Percentiles rank a stretch among this genome's conserved stretches.
Conservation (phyloP, 1,139 yeast genomes). For the Scheffersomyces stambukii region DNA sequence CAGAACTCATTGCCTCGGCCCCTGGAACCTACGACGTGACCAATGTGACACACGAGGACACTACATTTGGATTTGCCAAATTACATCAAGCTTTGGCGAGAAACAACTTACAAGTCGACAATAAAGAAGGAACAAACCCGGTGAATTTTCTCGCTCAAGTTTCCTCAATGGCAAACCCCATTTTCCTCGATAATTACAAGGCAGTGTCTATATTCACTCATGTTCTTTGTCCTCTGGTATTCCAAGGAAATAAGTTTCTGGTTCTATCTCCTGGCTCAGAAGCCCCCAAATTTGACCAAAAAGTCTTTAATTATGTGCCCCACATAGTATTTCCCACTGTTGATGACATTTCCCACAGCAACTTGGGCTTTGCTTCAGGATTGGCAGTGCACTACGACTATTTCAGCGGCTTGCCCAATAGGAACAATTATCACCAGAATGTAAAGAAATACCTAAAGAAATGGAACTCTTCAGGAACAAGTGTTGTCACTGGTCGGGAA, state of each 20-base stretch:
- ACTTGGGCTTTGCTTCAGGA: slow-evolving; percentile 47
- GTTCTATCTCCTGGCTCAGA: slow-evolving; percentile 27
- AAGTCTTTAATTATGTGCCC: slow-evolving; percentile 33
- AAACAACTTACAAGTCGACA: slow-evolving; percentile 25
- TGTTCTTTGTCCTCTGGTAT: slow-evolving; percentile 44
- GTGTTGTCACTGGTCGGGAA: slow-evolving; percentile 27
- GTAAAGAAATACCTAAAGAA: slow-evolving; percentile 30
- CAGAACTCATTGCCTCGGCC: slow-evolving; percentile 54
- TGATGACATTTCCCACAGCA: slow-evolving; percentile 41
- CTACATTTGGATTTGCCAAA: slow-evolving; percentile 47
- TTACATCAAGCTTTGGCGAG: slow-evolving; percentile 38
- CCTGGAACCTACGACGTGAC: slow-evolving; percentile 37
- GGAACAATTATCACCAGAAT: slow-evolving; percentile 28
- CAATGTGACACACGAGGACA: slow-evolving; percentile 7
- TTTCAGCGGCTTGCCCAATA: slow-evolving; percentile 16
- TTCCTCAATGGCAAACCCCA: slow-evolving; percentile 59
- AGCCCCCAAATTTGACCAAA: slow-evolving; percentile 22
- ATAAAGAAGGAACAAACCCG: slow-evolving; percentile 8
- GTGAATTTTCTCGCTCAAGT: slow-evolving; percentile 48
- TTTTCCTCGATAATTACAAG: slow-evolving; percentile 23
- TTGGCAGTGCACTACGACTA: slow-evolving; percentile 53
- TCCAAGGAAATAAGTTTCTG: slow-evolving; percentile 14
- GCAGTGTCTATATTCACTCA: slow-evolving; percentile 54
- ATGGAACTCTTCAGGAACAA: slow-evolving; percentile 21
- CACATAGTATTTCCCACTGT: slow-evolving; percentile 53